These are phyloP conservation scores for Pseudogymnoascus sp. DNA, from an alignment of 2,329 filamentous ascomycete genomes.

Conservation along the genomic window DNA sequence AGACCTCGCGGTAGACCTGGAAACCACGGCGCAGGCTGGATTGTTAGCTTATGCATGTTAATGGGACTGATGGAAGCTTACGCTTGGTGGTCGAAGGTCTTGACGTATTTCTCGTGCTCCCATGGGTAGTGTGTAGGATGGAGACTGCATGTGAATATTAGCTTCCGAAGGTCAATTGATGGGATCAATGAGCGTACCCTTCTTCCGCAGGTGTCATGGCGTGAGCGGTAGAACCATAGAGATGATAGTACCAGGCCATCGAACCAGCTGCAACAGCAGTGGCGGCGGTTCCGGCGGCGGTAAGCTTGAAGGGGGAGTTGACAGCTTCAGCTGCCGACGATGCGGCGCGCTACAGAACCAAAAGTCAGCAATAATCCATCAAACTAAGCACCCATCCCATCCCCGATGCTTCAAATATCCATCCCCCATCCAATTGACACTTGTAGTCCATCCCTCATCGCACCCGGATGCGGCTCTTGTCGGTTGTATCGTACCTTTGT, in stretches of 20 bases:
- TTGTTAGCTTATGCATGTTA: slow-evolving; percentile 17
- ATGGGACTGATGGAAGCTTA: slow-evolving; percentile 44
- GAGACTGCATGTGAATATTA: slow-evolving; percentile 49
- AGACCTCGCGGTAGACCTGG: slow-evolving; percentile 98
- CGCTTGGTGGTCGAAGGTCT: slow-evolving; percentile 96
- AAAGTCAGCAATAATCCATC: slow-evolving; percentile 31
- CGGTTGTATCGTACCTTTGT: slow-evolving; percentile 9
- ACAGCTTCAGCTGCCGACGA: slow-evolving; percentile 62
- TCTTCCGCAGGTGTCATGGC: slow-evolving; percentile 93
- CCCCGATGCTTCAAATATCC: slow-evolving; percentile 8
- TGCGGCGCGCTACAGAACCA: slow-evolving; percentile 46
- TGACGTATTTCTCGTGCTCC: slow-evolving; percentile 85
- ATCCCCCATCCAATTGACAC: not conserved
- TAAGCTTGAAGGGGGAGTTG: slow-evolving; percentile 72
- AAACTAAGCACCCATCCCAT: slow-evolving; percentile 18
- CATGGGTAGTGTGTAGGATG: slow-evolving; percentile 90
- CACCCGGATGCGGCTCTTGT: slow-evolving; percentile 8
- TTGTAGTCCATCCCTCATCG: not conserved
- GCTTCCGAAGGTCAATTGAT: not conserved
- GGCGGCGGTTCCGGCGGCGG: slow-evolving; percentile 77
- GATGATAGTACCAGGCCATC: slow-evolving; percentile 94
- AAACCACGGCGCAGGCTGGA: slow-evolving; percentile 91
- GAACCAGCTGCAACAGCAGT: slow-evolving; percentile 81
- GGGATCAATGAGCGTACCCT: slow-evolving; percentile 64
- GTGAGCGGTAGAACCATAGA: slow-evolving; percentile 80